These are phyloP conservation scores for Trebouxia sp. DNA, from an alignment of 139 green algal species.

Conservation along the genomic window DNA sequence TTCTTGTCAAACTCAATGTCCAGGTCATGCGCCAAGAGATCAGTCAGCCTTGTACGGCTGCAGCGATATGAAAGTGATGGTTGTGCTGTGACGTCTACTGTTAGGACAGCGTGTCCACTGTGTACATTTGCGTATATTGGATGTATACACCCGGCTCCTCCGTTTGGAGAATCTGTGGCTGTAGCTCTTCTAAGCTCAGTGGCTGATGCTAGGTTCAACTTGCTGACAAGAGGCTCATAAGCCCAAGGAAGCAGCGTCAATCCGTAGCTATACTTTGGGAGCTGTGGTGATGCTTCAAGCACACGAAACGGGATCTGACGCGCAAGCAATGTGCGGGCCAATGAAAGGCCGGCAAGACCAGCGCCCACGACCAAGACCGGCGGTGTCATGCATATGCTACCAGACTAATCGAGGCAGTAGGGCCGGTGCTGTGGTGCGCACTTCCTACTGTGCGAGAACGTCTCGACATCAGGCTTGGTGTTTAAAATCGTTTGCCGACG, in stretches of 20 bases:
- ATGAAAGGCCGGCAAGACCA: constrained; percentile 7
- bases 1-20: constrained; percentile 1
- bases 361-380: neutral
- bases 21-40: neutral
- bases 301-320: neutral
- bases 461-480: too few relatives aligned
- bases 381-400: too few relatives aligned
- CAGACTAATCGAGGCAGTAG: too few relatives aligned
- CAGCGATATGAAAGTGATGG: neutral
- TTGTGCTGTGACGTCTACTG: neutral
- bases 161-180: neutral
- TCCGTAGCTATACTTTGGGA: constrained; percentile 1
- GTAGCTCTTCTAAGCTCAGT: neutral
- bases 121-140: neutral
- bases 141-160: neutral
- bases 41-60: neutral
- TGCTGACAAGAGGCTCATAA: neutral
- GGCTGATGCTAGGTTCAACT: neutral
- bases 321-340: neutral
- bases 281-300: neutral
- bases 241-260: neutral
- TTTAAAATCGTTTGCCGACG: too few relatives aligned
- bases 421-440: neutral
- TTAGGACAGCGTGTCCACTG: neutral
- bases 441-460: neutral